Evolutionary conservation across 164 flowering plant species (phyloP).

Genomic region (Cinnamomum chago): DNA sequence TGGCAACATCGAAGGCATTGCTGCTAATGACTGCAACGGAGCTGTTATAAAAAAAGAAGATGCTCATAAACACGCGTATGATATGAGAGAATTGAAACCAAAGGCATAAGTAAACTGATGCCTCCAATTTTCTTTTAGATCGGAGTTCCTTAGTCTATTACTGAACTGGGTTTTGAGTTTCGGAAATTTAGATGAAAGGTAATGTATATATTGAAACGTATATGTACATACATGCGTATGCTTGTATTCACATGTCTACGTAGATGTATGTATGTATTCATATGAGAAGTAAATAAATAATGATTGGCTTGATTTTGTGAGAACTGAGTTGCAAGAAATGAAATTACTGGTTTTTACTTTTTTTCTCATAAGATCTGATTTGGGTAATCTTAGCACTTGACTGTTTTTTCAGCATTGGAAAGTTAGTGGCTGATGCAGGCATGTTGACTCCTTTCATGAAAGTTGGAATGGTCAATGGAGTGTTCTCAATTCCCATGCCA

Average conservation of each 20-base stretch:
- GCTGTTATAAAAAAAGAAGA: constrained; percentile 20
- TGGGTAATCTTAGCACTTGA: background rate
- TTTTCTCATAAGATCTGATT: background rate
- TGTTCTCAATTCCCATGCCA: too few species aligned
- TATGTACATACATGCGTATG: constrained; percentile 5
- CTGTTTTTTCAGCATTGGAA: background rate
- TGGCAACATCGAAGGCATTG: background rate
- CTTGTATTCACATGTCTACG: constrained; percentile 12
- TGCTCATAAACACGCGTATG: constrained; percentile 2
- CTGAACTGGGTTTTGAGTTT: constrained; percentile 6
- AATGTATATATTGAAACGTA: constrained; percentile 6
- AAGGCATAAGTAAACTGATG: constrained; percentile 4
- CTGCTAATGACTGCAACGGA: constrained; percentile 15
- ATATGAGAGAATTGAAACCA: constrained; percentile 10
- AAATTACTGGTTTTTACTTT: background rate
- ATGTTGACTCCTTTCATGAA: too few species aligned
- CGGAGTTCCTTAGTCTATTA: constrained; percentile 2
- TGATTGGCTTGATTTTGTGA: constrained; percentile 1
- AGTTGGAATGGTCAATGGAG: too few species aligned
- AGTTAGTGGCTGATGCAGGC: too few species aligned
- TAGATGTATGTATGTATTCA: constrained; percentile 10
- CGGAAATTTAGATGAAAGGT: background rate
- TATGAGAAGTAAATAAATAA: constrained; percentile 12
- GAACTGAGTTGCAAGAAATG: background rate
- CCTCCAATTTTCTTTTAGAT: constrained; percentile 5